Base-by-base conservation (phyloP, 306 rosid genomes). In the Abrus precatorius region DNA sequence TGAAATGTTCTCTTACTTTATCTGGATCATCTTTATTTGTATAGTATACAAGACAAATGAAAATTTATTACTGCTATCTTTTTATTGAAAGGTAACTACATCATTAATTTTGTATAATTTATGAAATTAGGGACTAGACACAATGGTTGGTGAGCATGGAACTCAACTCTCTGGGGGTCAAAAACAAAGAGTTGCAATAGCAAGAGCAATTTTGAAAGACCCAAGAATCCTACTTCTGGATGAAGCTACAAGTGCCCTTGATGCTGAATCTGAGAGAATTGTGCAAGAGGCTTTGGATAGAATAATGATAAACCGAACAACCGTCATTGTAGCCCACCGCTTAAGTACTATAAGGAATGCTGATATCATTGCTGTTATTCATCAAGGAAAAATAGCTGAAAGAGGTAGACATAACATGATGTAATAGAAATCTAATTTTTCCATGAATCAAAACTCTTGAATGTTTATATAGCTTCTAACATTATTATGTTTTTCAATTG, bases 101-200 rank as follows among this genome's bases (percentile, higher is more conserved):
- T 74, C 10, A 41, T 1, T 70, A 49, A 41, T 36, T 69, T 80
- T n/a, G 50, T 62, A 34, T 57, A 77, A 67, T 57, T 75, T 44
- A 50, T 73, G 74, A 65, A 54, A 47, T 2, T 8, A 91, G 94
- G 94, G 94, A 28, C 78, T 89, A 6, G 89, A 88, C 48, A 91
- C 95, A 53, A 81, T 91, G 92, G 92, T 87, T 28, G 95, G 95
- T 32, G 92, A 88, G 74, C 92, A 85, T 67, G 95, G 95, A 84
- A 85, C 90, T 57, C 92, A 89, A 67, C 84, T 90, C 33, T 90
- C 92, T 10, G 94, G 94, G 2, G 94, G 94, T 61, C 93, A 89
- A 77, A 90, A 87, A 69, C 91, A 90, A 72, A 87, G 91, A 69
- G 76, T 87, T 49, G 91, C 97, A 12, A 91, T 89, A 73, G 97